Evolutionary conservation across 768 basidiomycete species (phyloP).

Genomic region (Trametes villosa): DNA sequence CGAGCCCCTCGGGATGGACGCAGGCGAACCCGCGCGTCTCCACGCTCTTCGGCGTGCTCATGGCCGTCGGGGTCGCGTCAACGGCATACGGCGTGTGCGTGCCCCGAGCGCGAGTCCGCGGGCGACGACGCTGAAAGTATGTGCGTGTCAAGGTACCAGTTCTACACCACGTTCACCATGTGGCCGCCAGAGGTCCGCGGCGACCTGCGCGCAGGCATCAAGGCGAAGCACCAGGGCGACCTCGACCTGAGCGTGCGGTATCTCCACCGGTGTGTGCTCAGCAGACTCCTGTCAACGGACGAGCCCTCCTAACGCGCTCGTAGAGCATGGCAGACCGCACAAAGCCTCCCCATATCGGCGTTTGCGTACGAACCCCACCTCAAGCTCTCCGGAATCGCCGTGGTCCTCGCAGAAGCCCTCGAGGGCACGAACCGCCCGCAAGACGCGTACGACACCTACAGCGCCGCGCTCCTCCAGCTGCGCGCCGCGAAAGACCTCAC

Average conservation of each 20-base stretch:
- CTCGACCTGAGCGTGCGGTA: conserved; percentile 53
- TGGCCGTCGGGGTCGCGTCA: conserved; percentile 42
- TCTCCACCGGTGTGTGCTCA: conserved; percentile 52
- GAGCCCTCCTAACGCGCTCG: neutral
- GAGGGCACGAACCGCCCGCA: conserved; percentile 44
- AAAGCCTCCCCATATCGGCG: conserved; percentile 43
- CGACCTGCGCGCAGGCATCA: conserved; percentile 68
- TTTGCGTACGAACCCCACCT: conserved; percentile 55
- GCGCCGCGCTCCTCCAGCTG: conserved; percentile 22
- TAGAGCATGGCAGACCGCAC: conserved; percentile 62
- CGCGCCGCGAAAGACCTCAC: conserved; percentile 30
- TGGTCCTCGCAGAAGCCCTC: conserved; percentile 59
- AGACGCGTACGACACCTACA: conserved; percentile 37
- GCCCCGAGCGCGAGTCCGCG: neutral
- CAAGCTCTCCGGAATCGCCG: conserved; percentile 70
- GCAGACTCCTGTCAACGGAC: too few species aligned
- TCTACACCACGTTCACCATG: conserved; percentile 59
- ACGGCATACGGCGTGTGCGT: conserved; percentile 52
- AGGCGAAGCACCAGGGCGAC: conserved; percentile 64
- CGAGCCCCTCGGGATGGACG: conserved; percentile 1
- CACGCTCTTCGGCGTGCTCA: conserved; percentile 43
- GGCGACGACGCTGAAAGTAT: conserved; percentile 12
- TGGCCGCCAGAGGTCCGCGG: conserved; percentile 69
- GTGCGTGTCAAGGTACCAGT: conserved; percentile 48
- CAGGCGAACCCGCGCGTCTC: conserved; percentile 34